Evolutionary conservation across 495 filamentous ascomycete genomes (phyloP), one percentile per base, ranked within the genome.

Genomic region (Penicillium coffeae): DNA sequence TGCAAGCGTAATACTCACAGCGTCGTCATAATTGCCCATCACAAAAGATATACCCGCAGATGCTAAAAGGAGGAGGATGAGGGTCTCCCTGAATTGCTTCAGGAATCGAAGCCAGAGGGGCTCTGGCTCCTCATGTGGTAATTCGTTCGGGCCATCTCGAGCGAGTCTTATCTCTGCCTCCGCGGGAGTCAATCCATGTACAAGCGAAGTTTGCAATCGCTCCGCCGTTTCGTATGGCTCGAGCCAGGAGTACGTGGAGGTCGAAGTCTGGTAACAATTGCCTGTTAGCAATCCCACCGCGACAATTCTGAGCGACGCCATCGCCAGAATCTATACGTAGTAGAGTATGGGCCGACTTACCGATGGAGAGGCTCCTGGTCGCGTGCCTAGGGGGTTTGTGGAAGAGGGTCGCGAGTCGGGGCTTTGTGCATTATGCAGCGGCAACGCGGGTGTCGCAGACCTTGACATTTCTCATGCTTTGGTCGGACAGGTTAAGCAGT

Each of bases 1-100:
- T 1, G 93, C 93, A 25, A 95, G 79, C 1, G 92, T 74, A 58
- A 99, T 99, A 66, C 91, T 96, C 56, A 97, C 72, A 4, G 94
- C 94, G 73, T 99, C 93, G 55, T 96, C 91, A 69, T 85, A 82
- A 61, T 99, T 97, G 21, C 93, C 91, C 78, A 99, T 90, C 40
- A 96, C 58, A 38, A 96, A 84, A 0, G 90, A 96, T 34, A 95
- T 83, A 5, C 78, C 87, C 0, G 93, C 91, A n/a, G 92, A 96
- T 6, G 76, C 84, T 4, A 99, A 81, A 10, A 99, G 78, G n/a
- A 99, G 81, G 9, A 97, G 66, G 32, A 99, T 84, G 27, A 96
- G 82, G 1, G 83, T 83, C 62, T 99, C 93, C 56, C 89, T 85
- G 69, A 99, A 99, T 62, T 99, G 93, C 68, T 94, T 91, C 54